Percentiles rank a stretch among this genome's conserved stretches.
phyloP scores from a whole-genome alignment of 805 yeast genomes.

The Myxozyma geophila region DNA sequence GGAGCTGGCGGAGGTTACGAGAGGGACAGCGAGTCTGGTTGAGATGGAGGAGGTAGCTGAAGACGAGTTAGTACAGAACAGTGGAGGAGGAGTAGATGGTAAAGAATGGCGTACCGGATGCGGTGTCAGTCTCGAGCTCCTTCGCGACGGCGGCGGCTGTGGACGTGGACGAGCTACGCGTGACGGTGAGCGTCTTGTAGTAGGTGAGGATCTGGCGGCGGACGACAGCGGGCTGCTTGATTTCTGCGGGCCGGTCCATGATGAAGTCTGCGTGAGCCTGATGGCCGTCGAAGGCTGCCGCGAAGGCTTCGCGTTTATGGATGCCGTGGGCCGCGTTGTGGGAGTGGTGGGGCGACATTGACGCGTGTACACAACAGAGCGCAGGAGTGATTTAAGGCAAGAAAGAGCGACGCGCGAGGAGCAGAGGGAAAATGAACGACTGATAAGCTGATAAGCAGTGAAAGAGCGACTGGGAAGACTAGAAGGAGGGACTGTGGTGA shows the following conservation, averaged over 20 bases:
- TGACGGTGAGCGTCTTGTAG: constrained; percentile 29
- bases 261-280: constrained; percentile 6
- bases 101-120: not conserved
- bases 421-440: not conserved
- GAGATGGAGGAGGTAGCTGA: not conserved
- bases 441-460: too few relatives aligned
- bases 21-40: not conserved
- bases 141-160: constrained; percentile 17
- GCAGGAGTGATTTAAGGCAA: not conserved
- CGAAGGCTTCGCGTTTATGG: constrained; percentile 11
- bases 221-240: constrained; percentile 14
- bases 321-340: constrained; percentile 6
- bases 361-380: not conserved
- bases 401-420: not conserved
- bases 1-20: constrained; percentile 9
- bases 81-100: too few relatives aligned
- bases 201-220: constrained; percentile 32
- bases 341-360: constrained; percentile 17
- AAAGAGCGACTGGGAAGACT: not conserved
- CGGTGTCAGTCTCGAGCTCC: constrained; percentile 1
- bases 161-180: constrained; percentile 8
- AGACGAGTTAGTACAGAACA: not conserved
- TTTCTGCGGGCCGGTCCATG: constrained; percentile 6
- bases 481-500: not conserved
- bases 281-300: constrained; percentile 10